Percentiles rank a stretch among this genome's conserved stretches.
Evolutionary conservation across 2,329 filamentous ascomycete species (phyloP).

Genomic region (Trichoderma lentiforme): DNA sequence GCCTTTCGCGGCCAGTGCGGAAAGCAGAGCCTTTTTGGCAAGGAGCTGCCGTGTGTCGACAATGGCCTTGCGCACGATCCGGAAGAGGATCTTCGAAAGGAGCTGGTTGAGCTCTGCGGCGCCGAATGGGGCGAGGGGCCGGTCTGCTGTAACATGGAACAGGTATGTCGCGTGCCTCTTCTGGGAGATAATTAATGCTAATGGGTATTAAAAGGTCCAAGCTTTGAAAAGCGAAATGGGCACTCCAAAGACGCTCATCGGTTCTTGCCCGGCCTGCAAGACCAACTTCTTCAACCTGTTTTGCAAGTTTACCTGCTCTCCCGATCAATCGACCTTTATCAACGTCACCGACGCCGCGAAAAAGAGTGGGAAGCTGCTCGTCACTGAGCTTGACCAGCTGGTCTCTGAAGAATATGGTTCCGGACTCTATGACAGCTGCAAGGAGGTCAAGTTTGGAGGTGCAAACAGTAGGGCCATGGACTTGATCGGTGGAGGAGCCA

Average conservation of each 20-base stretch:
- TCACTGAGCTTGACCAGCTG: slow-evolving; percentile 87
- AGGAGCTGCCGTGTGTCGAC: slow-evolving; percentile 86
- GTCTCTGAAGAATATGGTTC: slow-evolving; percentile 79
- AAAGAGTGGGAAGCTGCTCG: slow-evolving; percentile 59
- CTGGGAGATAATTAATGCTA: not conserved
- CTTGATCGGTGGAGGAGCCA: slow-evolving; percentile 91
- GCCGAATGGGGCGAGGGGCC: slow-evolving; percentile 78
- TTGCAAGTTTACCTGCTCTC: slow-evolving; percentile 97
- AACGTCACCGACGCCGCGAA: slow-evolving; percentile 77
- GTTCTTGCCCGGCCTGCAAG: slow-evolving; percentile 93
- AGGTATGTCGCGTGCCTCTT: slow-evolving; percentile 50
- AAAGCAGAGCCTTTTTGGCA: slow-evolving; percentile 84
- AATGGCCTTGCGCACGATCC: slow-evolving; percentile 79
- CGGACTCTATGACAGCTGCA: slow-evolving; percentile 95
- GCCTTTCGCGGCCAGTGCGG: slow-evolving; percentile 90
- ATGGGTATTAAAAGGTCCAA: slow-evolving; percentile 55
- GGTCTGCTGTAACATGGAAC: slow-evolving; percentile 79
- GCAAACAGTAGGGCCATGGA: slow-evolving; percentile 93
- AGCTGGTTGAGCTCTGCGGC: slow-evolving; percentile 83
- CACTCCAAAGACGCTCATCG: slow-evolving; percentile 83
- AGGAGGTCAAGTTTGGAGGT: slow-evolving; percentile 96
- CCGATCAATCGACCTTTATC: slow-evolving; percentile 91
- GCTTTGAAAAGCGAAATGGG: slow-evolving; percentile 79
- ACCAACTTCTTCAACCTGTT: slow-evolving; percentile 98
- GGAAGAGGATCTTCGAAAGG: slow-evolving; percentile 65